Evolutionary conservation across 805 yeast genomes (phyloP), one percentile per base, ranked within the genome.

Genomic region (Cyberlindnera mycetangii): DNA sequence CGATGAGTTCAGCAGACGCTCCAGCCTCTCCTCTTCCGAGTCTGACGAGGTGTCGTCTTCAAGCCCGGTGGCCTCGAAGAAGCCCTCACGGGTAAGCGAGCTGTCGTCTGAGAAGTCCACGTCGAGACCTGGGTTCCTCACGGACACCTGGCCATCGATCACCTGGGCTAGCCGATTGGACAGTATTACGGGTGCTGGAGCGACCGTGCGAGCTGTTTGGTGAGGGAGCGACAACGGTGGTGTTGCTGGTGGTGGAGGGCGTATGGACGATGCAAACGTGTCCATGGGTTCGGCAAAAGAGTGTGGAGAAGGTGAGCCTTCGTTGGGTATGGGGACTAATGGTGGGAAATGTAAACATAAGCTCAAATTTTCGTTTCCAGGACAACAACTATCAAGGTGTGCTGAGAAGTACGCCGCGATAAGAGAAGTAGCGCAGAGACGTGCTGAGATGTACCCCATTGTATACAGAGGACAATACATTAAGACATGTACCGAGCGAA

Each of bases 1-100:
- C 5, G 57, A 49, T 3, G 56, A 45, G 35, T 45, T 44, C 19
- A 54, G 39, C 11, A 46, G n/a, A 8, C 39, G 44, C 15, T 50
- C 52, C 4, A 43, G 19, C 12, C 48, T 43, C n/a, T 40, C 49
- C 5, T 44, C 45, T 4, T 43, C 49, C n/a, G 47, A 43, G 24
- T 44, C 48, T 2, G 48, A 39, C 8, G 35, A 8, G 9, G 37
- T 37, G 34, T 44, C 42, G 4, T 20, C 36, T 11, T 39, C 45
- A 21, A 7, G 40, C 6, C 30, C 37, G 11, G 34, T 34, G n/a
- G 11, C 30, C n/a, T 38, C 42, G 14, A 39, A 15, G 14, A 31
- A 30, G 35, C 31, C 32, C 34, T 34, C 37, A 8, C 15, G 37
- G 9, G 38, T 15, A 12, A 35, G 30, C 6, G 38, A 21, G 30